Evolutionary conservation across 805 yeast genomes (phyloP).

Genomic region (Sungouiozyma ichnusensis): DNA sequence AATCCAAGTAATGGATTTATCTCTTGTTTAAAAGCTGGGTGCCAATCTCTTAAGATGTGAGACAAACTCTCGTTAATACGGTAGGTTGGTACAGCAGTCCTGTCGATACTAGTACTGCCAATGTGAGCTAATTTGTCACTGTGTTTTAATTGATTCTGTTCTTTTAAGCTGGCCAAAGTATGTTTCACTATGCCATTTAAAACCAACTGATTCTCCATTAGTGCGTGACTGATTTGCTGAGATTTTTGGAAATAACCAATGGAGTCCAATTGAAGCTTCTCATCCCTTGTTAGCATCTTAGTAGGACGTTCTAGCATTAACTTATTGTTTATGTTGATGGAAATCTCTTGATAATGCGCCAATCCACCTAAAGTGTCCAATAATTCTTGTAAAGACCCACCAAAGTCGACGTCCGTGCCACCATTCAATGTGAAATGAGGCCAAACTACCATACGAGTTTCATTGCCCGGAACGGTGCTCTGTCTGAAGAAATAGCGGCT

Average conservation of each 20-base stretch:
- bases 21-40: constrained; percentile 38
- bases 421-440: background rate
- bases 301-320: background rate
- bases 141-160: background rate
- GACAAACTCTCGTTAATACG: constrained; percentile 57
- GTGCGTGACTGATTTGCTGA: background rate
- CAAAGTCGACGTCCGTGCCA: background rate
- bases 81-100: constrained; percentile 17
- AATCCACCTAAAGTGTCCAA: background rate
- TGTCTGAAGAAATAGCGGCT: background rate
- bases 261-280: background rate
- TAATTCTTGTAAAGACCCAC: background rate
- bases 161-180: constrained; percentile 39
- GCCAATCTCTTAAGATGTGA: constrained; percentile 77
- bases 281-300: background rate
- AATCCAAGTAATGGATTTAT: constrained; percentile 45
- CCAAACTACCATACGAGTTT: background rate
- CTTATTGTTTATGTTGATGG: background rate
- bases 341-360: background rate
- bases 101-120: too few relatives aligned
- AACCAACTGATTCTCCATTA: background rate
- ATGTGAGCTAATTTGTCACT: too few relatives aligned
- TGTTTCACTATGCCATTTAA: background rate
- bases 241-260: background rate
- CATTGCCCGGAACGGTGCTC: background rate